These are phyloP conservation scores for Cyclotella choctawhatcheeana DNA, from an alignment of 108 stramenopile species.

Conservation along the genomic window DNA sequence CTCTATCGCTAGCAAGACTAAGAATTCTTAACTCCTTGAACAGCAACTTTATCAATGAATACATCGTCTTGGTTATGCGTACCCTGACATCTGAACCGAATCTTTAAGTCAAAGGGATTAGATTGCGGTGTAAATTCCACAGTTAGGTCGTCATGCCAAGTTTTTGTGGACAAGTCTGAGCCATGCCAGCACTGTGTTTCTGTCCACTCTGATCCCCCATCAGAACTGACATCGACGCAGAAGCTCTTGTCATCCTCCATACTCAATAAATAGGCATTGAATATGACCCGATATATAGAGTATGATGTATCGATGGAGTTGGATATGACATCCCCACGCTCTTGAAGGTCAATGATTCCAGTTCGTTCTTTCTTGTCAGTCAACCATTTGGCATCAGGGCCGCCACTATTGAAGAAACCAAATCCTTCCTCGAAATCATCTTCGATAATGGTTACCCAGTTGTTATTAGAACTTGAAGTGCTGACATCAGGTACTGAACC, in stretches of 20 bases:
- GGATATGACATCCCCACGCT: constrained; percentile 6
- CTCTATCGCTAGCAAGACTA: too few relatives aligned
- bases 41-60: constrained; percentile 22
- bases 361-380: not conserved
- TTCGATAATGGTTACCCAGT: constrained; percentile 13
- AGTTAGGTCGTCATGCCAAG: constrained; percentile 28
- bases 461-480: not conserved
- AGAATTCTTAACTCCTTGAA: too few relatives aligned
- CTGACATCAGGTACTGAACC: too few relatives aligned
- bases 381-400: not conserved
- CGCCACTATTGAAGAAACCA: constrained; percentile 20
- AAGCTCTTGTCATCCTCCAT: constrained; percentile 22
- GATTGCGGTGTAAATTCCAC: constrained; percentile 1
- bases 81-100: constrained; percentile 13
- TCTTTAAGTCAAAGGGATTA: not conserved
- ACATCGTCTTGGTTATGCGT: constrained; percentile 17
- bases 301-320: constrained; percentile 18
- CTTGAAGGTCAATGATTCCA: constrained; percentile 21
- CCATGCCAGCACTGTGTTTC: constrained; percentile 21
- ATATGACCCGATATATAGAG: constrained; percentile 11
- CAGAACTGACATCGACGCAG: constrained; percentile 20
- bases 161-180: constrained; percentile 5
- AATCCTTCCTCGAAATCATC: constrained; percentile 17
- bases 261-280: constrained; percentile 1
- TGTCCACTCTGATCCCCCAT: constrained; percentile 14